Base-by-base conservation (phyloP, 75 land plant genomes). In the Chamaecyparis obtusa region DNA sequence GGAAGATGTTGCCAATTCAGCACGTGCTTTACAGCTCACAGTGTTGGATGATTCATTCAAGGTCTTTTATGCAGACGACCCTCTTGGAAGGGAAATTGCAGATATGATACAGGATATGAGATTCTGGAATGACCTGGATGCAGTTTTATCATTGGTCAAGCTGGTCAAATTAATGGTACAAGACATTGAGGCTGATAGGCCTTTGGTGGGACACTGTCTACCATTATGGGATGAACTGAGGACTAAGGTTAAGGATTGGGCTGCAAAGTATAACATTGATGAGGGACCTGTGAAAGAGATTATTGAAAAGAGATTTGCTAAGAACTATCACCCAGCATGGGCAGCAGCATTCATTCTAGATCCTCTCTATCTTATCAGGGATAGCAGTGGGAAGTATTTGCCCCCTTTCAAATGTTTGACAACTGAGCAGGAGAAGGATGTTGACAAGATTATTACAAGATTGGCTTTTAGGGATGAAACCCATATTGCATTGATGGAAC, bases 311-410 rank as follows among this genome's bases (percentile, higher is more conserved):
- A 87, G 97, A 85, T 97, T 97, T 84, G 89, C 87, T 80, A 97
- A 93, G 93, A 97, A 93, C 75, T 97, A 97, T 83, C 97, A 97
- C 86, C 97, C 97, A 3, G 97, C 99, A 24, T 96, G 97, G 97
- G 91, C 99, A 8, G 97, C 98, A 36, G 93, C 96, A 13, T 95
- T 89, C 51, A 91, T 97, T 21, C 93, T 97, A 30, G 99, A 97
- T 77, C 99, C 99, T 1, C 91, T 97, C 41, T 94, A 96, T 89
- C 87, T 97, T 86, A 57, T 92, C 37, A 91, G 90, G 82, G 99
- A 97, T 86, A 49, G 88, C 14, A 93, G 95, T 80, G 97, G 97
- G 83, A 96, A 91, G 87, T 97, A 94, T 83, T 91, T 97, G 24
- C 99, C 99, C 35, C 99, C 99, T 27, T 97, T 94, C 92, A 93